Conservation (phyloP, 2,329 filamentous ascomycete genomes). For the Fusarium sarcochroum region DNA sequence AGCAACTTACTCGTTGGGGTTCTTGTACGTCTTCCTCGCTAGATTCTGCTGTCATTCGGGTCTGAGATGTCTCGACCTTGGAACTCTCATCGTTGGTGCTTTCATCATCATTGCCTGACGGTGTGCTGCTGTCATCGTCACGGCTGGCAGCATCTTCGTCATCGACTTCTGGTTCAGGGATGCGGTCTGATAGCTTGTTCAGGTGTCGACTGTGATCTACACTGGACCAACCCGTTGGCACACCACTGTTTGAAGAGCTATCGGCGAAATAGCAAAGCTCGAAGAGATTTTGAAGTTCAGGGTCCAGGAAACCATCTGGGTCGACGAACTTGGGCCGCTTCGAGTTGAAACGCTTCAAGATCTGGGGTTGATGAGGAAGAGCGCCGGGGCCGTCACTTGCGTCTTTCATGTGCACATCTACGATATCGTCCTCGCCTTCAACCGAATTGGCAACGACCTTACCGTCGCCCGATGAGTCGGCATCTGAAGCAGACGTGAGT, state of each 20-base stretch:
- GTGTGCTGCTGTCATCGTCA: constrained; percentile 62
- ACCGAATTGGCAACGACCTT: constrained; percentile 84
- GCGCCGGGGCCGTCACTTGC: constrained; percentile 54
- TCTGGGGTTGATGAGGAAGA: constrained; percentile 40
- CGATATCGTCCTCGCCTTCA: constrained; percentile 89
- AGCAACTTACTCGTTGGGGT: constrained; percentile 46
- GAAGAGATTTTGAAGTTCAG: constrained; percentile 79
- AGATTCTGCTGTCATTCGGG: constrained; percentile 72
- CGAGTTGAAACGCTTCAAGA: constrained; percentile 64
- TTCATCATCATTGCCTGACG: constrained; percentile 65
- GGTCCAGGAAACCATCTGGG: constrained; percentile 70
- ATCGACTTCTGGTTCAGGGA: constrained; percentile 58
- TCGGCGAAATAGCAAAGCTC: constrained; percentile 77
- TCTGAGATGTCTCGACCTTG: constrained; percentile 54
- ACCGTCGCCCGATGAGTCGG: constrained; percentile 76
- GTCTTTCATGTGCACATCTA: constrained; percentile 90
- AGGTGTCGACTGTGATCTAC: constrained; percentile 72
- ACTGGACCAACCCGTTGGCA: constrained; percentile 79
- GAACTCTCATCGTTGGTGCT: constrained; percentile 66
- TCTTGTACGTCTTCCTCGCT: constrained; percentile 66
- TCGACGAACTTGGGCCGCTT: constrained; percentile 67
- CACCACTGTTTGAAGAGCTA: constrained; percentile 61
- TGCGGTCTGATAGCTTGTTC: constrained; percentile 65
- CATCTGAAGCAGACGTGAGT: constrained; percentile 73
- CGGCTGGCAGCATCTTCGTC: constrained; percentile 66